phyloP scores from a whole-genome alignment of 2,329 filamentous ascomycete genomes.

The Byssochlamys sp. region DNA sequence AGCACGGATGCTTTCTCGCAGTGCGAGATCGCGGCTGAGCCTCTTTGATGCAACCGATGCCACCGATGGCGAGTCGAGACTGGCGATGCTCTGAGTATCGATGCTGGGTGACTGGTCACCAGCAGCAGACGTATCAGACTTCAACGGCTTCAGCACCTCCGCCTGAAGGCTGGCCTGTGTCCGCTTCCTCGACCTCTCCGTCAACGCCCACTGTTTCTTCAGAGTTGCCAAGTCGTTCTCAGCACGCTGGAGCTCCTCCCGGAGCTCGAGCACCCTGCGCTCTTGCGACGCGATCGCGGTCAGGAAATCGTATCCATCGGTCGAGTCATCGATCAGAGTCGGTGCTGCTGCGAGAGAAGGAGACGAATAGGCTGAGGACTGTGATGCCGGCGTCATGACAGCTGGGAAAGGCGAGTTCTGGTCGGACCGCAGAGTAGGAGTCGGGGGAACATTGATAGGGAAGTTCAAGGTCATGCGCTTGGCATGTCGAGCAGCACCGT shows the following conservation, averaged over 20 bases:
- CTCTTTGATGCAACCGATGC: constrained; percentile 21
- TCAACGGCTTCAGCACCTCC: constrained; percentile 51
- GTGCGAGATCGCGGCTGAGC: constrained; percentile 55
- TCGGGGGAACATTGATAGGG: constrained; percentile 32
- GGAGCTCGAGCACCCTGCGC: constrained; percentile 76
- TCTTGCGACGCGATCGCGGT: constrained; percentile 88
- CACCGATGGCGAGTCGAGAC: background rate
- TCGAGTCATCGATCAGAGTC: constrained; percentile 21
- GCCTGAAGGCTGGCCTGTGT: constrained; percentile 52
- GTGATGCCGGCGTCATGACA: constrained; percentile 24
- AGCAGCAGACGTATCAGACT: constrained; percentile 22
- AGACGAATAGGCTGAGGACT: constrained; percentile 23
- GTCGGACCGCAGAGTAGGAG: constrained; percentile 13
- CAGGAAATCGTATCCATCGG: constrained; percentile 60
- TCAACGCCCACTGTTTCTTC: constrained; percentile 72
- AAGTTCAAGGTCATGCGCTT: constrained; percentile 41
- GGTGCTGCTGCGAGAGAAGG: constrained; percentile 16
- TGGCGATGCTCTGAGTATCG: background rate
- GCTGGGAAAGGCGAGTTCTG: constrained; percentile 19
- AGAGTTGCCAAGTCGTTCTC: constrained; percentile 66
- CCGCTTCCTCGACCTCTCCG: constrained; percentile 68
- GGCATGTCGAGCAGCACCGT: constrained; percentile 29
- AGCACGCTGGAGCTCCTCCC: constrained; percentile 76
- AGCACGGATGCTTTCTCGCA: constrained; percentile 58
- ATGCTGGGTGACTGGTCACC: background rate